Evolutionary conservation across 805 yeast species (phyloP).

Genomic region (Pachysolen tannophilus): DNA sequence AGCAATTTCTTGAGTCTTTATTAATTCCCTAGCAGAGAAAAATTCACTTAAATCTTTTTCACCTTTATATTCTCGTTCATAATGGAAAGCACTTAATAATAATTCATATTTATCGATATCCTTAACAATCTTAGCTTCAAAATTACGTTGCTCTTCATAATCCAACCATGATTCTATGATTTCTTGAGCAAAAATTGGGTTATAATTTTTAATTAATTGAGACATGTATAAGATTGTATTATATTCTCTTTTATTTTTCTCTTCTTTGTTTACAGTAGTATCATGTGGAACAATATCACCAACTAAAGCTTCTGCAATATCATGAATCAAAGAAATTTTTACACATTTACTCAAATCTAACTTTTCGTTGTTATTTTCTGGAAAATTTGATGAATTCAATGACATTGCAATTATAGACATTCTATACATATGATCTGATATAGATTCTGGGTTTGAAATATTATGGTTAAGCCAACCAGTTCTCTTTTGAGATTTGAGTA

Average conservation of each 20-base stretch:
- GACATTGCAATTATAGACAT: constrained; percentile 81
- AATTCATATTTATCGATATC: constrained; percentile 91
- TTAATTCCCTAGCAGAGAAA: constrained; percentile 47
- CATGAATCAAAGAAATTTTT: constrained; percentile 85
- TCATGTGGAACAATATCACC: constrained; percentile 92
- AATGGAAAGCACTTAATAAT: constrained; percentile 75
- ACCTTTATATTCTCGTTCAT: constrained; percentile 59
- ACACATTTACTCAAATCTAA: constrained; percentile 65
- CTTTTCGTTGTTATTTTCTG: constrained; percentile 25
- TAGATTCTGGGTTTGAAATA: constrained; percentile 51
- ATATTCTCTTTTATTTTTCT: constrained; percentile 77
- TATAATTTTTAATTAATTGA: constrained; percentile 56
- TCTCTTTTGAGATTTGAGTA: constrained; percentile 71
- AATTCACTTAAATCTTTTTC: constrained; percentile 61
- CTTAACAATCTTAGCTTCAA: constrained; percentile 86
- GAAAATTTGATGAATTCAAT: constrained; percentile 28
- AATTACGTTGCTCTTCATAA: constrained; percentile 74
- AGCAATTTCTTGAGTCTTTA: constrained; percentile 66
- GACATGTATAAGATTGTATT: constrained; percentile 63
- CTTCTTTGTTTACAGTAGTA: constrained; percentile 54
- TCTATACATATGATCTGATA: constrained; percentile 94
- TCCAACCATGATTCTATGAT: constrained; percentile 74
- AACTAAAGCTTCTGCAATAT: constrained; percentile 87
- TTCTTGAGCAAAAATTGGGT: constrained; percentile 52
- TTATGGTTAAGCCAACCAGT: constrained; percentile 91